phyloP scores from a whole-genome alignment of 495 filamentous ascomycete genomes.

The Sphaerosporella brunnea region DNA sequence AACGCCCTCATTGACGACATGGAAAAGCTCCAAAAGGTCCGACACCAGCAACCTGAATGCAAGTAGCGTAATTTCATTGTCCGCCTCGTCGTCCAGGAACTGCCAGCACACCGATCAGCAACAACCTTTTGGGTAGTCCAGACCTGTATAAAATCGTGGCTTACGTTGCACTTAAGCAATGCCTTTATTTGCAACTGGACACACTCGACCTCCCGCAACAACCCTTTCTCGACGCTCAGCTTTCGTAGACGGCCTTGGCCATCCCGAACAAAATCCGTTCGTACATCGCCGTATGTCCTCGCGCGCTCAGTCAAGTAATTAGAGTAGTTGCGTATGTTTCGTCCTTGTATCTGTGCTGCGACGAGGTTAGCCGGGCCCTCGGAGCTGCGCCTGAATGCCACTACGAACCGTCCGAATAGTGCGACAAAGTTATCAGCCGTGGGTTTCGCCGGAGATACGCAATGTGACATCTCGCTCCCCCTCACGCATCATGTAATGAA shows the following conservation, averaged over 20 bases:
- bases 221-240: conserved; percentile 77
- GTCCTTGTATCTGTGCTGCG: conserved; percentile 80
- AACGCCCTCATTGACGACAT: conserved; percentile 90
- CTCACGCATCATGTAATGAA: conserved; percentile 95
- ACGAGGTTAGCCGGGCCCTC: neutral
- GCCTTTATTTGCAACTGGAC: conserved; percentile 79
- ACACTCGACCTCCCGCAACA: conserved; percentile 78
- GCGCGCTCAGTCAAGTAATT: conserved; percentile 72
- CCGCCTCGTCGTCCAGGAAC: conserved; percentile 73
- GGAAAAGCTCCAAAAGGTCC: conserved; percentile 78
- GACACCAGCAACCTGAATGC: conserved; percentile 87
- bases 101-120: conserved; percentile 29
- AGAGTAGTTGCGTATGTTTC: conserved; percentile 84
- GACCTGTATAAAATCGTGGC: conserved; percentile 17
- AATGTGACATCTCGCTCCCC: conserved; percentile 80
- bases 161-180: conserved; percentile 75
- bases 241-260: conserved; percentile 71
- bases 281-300: conserved; percentile 61
- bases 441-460: conserved; percentile 69
- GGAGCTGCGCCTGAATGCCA: neutral
- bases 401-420: conserved; percentile 65
- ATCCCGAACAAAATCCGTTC: conserved; percentile 73
- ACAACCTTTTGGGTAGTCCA: neutral
- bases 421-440: conserved; percentile 67
- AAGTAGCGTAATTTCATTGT: conserved; percentile 92